These are phyloP conservation scores for Papiliotrema nemorosa DNA, from an alignment of 1,284 basidiomycete species.

Conservation along the genomic window DNA sequence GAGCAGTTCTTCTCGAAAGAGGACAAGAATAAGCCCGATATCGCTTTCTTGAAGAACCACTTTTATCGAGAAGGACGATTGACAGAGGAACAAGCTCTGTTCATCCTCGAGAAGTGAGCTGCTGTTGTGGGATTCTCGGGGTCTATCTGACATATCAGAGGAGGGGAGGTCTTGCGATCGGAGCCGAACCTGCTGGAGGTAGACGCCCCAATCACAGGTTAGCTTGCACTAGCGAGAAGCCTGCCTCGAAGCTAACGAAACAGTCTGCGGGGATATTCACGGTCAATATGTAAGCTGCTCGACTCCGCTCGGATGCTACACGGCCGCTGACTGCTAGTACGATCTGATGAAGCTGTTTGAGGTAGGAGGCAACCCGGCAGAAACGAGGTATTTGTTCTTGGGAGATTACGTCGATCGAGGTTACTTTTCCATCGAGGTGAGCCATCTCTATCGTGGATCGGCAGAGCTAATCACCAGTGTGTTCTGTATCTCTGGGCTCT, in stretches of 20 bases:
- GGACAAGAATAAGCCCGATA: conserved; percentile 83
- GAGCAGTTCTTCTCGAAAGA: conserved; percentile 87
- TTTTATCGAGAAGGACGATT: conserved; percentile 94
- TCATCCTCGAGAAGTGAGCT: conserved; percentile 68
- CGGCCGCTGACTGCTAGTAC: conserved; percentile 59
- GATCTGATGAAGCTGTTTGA: conserved; percentile 98
- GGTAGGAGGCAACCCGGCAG: conserved; percentile 85
- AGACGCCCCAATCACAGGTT: conserved; percentile 90
- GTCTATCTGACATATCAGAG: conserved; percentile 37
- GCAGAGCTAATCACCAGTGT: conserved; percentile 57
- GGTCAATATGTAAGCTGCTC: conserved; percentile 79
- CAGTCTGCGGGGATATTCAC: conserved; percentile 94
- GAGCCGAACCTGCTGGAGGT: conserved; percentile 90
- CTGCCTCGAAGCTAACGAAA: conserved; percentile 6
- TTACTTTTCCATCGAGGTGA: conserved; percentile 87
- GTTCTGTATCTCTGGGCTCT: conserved; percentile 86
- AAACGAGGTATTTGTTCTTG: conserved; percentile 91
- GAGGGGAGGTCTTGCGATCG: conserved; percentile 67
- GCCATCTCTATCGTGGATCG: conserved; percentile 15
- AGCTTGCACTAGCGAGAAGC: conserved; percentile 38
- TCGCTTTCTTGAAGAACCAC: conserved; percentile 97
- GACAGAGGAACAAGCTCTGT: conserved; percentile 84
- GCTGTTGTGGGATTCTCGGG: background rate
- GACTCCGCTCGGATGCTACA: background rate
- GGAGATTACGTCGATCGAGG: conserved; percentile 99